A percentile compares a stretch with the other conserved stretches of the same genome.
These are phyloP conservation scores for Chloris gayana DNA, from an alignment of 176 grass and related monocot species.

Conservation along the genomic window DNA sequence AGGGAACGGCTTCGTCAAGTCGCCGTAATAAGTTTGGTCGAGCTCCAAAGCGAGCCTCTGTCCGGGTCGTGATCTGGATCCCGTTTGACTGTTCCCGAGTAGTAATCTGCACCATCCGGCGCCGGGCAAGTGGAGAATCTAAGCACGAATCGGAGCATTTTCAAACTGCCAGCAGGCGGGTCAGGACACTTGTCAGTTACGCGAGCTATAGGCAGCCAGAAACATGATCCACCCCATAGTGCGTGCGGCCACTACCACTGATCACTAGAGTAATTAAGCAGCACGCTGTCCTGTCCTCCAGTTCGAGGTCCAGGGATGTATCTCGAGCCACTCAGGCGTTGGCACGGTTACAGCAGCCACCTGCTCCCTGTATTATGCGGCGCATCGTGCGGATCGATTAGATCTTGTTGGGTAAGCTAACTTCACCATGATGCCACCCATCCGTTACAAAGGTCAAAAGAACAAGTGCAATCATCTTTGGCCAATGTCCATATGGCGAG, in stretches of 20 bases:
- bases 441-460: not conserved
- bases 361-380: not conserved
- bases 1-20: not conserved
- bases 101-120: not conserved
- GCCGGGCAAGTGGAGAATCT: too few species aligned
- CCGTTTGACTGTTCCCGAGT: not conserved
- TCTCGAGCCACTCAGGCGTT: not conserved
- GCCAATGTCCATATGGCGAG: not conserved
- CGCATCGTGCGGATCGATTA: not conserved
- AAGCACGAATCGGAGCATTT: not conserved
- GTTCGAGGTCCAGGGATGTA: not conserved
- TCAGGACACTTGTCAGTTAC: not conserved
- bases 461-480: not conserved
- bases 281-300: not conserved
- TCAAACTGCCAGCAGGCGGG: not conserved
- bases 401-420: constrained; percentile 25
- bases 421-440: not conserved
- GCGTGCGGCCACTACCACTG: not conserved
- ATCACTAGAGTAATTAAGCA: not conserved
- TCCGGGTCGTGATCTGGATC: not conserved
- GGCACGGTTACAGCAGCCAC: constrained; percentile 5
- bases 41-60: not conserved
- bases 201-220: too few species aligned
- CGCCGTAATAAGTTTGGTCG: not conserved
- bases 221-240: not conserved